Evolutionary conservation across 2,329 filamentous ascomycete species (phyloP), one percentile per base, ranked within the genome.

Genomic region (Aciculosporium take): DNA sequence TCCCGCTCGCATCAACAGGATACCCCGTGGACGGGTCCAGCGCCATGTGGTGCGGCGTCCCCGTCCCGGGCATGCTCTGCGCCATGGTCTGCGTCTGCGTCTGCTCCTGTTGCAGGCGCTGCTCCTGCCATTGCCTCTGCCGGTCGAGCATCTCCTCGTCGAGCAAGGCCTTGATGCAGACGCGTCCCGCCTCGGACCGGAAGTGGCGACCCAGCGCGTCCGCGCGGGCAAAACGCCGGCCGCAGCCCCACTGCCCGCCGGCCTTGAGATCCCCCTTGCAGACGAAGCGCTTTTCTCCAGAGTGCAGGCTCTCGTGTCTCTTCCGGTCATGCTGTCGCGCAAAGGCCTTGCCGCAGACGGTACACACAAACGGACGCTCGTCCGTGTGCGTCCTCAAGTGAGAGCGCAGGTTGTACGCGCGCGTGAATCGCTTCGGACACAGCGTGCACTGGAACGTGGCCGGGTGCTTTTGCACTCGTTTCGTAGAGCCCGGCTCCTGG

Each of bases 231-330:
- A 98, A 98, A 8, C 88, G 76, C 46, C 91, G 76, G 3, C 86
- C 86, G 51, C 91, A 98, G 17, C 91, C 91, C 91, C 91, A 98
- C 49, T 83, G 77, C 5, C 81, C 81, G 36, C 81, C 79, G 2
- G 77, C 77, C 50, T 89, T 88, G 38, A 98, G 76, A 44, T 88
- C 84, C 40, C 91, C 91, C 51, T 86, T 87, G 64, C 91, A 98
- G 7, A 96, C 84, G 57, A 96, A 98, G 57, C 94, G 96, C 75
- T 96, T 98, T 65, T 98, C 91, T 32, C 91, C 91, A 0, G 85
- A 93, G 56, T 98, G 91, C 32, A 98, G 67, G 30, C 89, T 88
- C 64, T 98, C 91, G 61, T 98, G 91, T 30, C 91, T 81, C 63
- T 98, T 98, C 35, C 91, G 81, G 58, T 98, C 91, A 57, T 98